Percentiles rank a stretch among this genome's conserved stretches.
phyloP scores from a whole-genome alignment of 176 grass and related monocot genomes.

The Musa troglodytarum region DNA sequence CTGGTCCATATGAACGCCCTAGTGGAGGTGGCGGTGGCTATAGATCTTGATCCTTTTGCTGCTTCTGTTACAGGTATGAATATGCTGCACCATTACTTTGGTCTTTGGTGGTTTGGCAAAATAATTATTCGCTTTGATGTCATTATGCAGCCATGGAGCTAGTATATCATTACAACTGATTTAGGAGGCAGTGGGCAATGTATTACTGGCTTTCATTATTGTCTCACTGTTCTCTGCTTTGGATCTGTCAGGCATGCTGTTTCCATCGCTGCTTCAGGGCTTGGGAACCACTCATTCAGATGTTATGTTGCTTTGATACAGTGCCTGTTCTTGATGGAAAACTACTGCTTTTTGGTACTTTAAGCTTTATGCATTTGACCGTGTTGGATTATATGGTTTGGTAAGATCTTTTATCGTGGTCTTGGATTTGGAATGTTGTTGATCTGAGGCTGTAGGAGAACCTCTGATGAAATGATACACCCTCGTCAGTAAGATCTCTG shows the following conservation, averaged over 20 bases:
- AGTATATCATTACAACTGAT: slow-evolving; percentile 14
- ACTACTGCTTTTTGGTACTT: slow-evolving; percentile 31
- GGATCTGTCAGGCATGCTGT: slow-evolving; percentile 29
- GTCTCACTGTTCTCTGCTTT: slow-evolving; percentile 17
- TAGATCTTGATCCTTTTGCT: slow-evolving; percentile 19
- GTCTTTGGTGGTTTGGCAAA: slow-evolving; percentile 11
- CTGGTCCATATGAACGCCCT: slow-evolving; percentile 50
- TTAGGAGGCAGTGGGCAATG: slow-evolving; percentile 18
- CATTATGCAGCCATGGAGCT: slow-evolving; percentile 25
- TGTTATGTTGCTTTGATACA: slow-evolving; percentile 32
- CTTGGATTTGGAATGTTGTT: slow-evolving; percentile 11
- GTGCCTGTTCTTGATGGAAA: slow-evolving; percentile 25
- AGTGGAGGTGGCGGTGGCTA: slow-evolving; percentile 23
- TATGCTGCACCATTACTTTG: not conserved
- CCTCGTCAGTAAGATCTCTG: slow-evolving; percentile 17
- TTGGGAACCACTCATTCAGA: slow-evolving; percentile 24
- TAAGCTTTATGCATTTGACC: slow-evolving; percentile 22
- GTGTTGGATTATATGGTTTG: slow-evolving; percentile 16
- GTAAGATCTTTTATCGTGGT: not conserved
- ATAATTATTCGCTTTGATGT: slow-evolving; percentile 15
- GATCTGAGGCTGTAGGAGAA: not conserved
- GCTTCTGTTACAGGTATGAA: slow-evolving; percentile 27
- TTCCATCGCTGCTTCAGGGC: slow-evolving; percentile 10
- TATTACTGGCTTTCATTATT: slow-evolving; percentile 18
- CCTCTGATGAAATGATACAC: not conserved